Percentiles rank a stretch among this genome's conserved stretches.
Evolutionary conservation across 2,329 filamentous ascomycete species (phyloP).

Genomic region (Penicillium vulpinum): DNA sequence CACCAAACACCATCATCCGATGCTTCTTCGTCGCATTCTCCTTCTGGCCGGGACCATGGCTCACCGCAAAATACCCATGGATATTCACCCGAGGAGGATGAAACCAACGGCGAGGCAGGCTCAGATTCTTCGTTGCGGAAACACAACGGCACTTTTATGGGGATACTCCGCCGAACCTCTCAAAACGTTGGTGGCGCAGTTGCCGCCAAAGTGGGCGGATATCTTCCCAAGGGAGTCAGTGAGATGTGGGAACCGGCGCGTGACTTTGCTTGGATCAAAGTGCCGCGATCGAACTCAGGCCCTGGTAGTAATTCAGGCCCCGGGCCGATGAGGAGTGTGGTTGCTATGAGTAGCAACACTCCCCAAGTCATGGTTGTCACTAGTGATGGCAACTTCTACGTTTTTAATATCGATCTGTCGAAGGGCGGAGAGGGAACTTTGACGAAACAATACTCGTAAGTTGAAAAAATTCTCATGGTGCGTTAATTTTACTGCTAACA

Average conservation of each 20-base stretch:
- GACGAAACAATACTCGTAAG: constrained; percentile 90
- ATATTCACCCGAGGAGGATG: constrained; percentile 33
- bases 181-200: constrained; percentile 89
- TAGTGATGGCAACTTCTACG: constrained; percentile 90
- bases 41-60: constrained; percentile 25
- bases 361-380: constrained; percentile 98
- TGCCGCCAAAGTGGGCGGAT: constrained; percentile 84
- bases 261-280: constrained; percentile 95
- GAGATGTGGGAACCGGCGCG: constrained; percentile 96
- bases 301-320: constrained; percentile 38
- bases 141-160: constrained; percentile 76
- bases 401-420: constrained; percentile 93
- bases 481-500: constrained; percentile 13
- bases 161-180: constrained; percentile 88
- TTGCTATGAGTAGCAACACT: constrained; percentile 91
- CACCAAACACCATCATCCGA: constrained; percentile 37
- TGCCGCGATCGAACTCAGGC: constrained; percentile 64
- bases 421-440: constrained; percentile 89
- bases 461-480: constrained; percentile 21
- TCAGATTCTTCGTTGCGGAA: constrained; percentile 44
- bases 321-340: constrained; percentile 80
- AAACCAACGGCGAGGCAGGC: constrained; percentile 30
- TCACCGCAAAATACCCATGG: constrained; percentile 30
- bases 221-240: constrained; percentile 87
- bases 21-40: constrained; percentile 28